Evolutionary conservation across 371 early-diverging fungal genomes (phyloP), one percentile per base, ranked within the genome.

Genomic region (Chytridium lagenaria): DNA sequence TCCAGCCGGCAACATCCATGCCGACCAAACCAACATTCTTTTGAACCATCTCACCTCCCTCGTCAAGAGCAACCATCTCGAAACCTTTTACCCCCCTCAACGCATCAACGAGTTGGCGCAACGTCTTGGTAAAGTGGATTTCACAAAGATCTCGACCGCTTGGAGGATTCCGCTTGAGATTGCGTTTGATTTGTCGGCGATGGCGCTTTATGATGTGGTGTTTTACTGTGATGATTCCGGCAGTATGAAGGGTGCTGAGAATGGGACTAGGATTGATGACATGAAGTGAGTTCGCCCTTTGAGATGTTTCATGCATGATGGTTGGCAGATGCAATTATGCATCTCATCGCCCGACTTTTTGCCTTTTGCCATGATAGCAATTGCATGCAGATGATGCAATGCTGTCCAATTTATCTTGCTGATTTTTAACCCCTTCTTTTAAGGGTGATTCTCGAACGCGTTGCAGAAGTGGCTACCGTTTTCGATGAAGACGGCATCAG

Each of bases 401-500:
- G n/a, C n/a, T n/a, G n/a, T n/a, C n/a, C n/a, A n/a, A n/a, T 44
- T 44, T 19, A 19, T 44, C 7, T 44, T 44, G 44, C 7, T 19
- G 44, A 44, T 12, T 19, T 7, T 44, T 44, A 19, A 7, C 19
- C 19, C 7, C 44, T 19, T 12, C 19, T 19, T 19, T 7, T 79
- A 22, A 76, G 76, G 15, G 23, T 73, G 26, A 76, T 79, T 50
- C 70, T 76, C 22, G 38, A 69, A 19, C 72, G 72, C 39, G 72
- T 76, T 1, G 69, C 76, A 0, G 68, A 72, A 36, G 68, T 79
- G 5, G 59, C 72, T 7, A 64, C 74, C 1, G 50, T 76, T 7
- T 79, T 76, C 38, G 76, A 79, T 52, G 55, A 73, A 16, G 79
- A 79, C 33, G 79, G 79, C 2, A 79, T 79, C 28, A 38, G 55